Conservation (phyloP, 2,329 filamentous ascomycete species). For the Whalleya microplaca region DNA sequence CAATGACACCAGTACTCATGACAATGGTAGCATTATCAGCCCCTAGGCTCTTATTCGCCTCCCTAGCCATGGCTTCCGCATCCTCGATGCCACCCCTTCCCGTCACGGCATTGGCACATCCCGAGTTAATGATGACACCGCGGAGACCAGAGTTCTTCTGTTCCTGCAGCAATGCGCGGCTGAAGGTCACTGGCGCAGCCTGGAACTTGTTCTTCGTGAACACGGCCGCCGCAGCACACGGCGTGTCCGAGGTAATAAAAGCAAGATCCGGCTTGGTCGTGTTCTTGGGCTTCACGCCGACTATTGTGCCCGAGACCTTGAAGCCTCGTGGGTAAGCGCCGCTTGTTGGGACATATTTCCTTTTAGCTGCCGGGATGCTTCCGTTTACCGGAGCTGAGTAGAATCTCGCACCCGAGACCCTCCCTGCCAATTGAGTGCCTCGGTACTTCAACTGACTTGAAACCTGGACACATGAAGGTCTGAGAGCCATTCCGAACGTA, state of each 20-base stretch:
- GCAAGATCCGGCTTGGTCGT: constrained; percentile 90
- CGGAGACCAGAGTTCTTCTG: constrained; percentile 71
- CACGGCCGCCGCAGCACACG: constrained; percentile 86
- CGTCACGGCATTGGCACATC: constrained; percentile 96
- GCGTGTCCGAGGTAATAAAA: constrained; percentile 81
- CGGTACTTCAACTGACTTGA: constrained; percentile 14
- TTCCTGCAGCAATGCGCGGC: constrained; percentile 69
- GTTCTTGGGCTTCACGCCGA: constrained; percentile 92
- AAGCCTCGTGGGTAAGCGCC: constrained; percentile 93
- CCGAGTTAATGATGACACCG: constrained; percentile 90
- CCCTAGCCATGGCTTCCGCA: constrained; percentile 79
- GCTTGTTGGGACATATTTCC: constrained; percentile 83
- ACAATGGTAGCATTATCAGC: constrained; percentile 71
- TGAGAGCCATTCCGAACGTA: constrained; percentile 22
- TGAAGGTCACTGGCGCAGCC: constrained; percentile 90
- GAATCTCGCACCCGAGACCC: constrained; percentile 17
- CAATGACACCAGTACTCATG: constrained; percentile 98
- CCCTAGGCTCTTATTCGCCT: constrained; percentile 69
- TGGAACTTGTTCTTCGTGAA: constrained; percentile 99
- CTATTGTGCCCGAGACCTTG: constrained; percentile 81
- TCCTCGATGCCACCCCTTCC: constrained; percentile 88
- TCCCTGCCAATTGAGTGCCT: constrained; percentile 9
- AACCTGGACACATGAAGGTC: constrained; percentile 8
- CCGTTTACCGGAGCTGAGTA: constrained; percentile 65
- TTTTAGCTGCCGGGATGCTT: constrained; percentile 75